phyloP scores from a whole-genome alignment of 108 stramenopile genomes.

The Nitzschia sp. region DNA sequence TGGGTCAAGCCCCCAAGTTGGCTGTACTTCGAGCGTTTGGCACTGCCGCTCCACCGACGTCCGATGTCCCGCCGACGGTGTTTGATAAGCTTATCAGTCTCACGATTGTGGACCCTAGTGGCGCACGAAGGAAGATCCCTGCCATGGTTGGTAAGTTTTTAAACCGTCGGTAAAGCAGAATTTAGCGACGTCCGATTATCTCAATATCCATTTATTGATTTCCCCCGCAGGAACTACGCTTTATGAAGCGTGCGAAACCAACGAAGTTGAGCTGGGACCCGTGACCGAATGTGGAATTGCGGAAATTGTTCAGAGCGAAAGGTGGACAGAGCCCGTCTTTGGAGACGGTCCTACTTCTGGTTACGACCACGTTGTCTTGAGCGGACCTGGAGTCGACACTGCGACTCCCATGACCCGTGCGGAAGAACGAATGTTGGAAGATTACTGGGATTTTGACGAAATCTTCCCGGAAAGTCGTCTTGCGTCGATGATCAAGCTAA shows the following conservation, averaged over 20 bases:
- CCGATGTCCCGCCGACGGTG: conserved; percentile 60
- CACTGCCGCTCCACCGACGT: conserved; percentile 28
- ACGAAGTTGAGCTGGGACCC: conserved; percentile 87
- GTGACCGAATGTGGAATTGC: conserved; percentile 49
- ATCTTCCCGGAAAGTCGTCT: conserved; percentile 79
- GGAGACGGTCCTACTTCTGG: conserved; percentile 84
- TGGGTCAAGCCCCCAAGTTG: conserved; percentile 5
- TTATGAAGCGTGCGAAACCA: conserved; percentile 70
- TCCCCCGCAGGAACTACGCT: conserved; percentile 64
- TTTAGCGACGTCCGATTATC: not conserved
- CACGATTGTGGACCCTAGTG: conserved; percentile 85
- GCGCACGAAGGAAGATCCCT: conserved; percentile 78
- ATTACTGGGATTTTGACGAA: conserved; percentile 91
- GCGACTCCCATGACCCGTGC: conserved; percentile 50
- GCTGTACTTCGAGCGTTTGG: conserved; percentile 34
- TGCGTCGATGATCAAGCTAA: conserved; percentile 68
- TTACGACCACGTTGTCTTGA: conserved; percentile 86
- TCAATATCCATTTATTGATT: not conserved
- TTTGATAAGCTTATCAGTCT: conserved; percentile 73
- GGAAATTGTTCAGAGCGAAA: conserved; percentile 53
- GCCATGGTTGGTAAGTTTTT: conserved; percentile 66
- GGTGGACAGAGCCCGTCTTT: conserved; percentile 87
- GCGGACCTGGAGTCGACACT: conserved; percentile 60
- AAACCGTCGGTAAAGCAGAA: not conserved
- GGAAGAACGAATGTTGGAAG: conserved; percentile 65